phyloP scores from a whole-genome alignment of 192 early-diverging fungal species.

The Rhizoclosmatium globosum region DNA sequence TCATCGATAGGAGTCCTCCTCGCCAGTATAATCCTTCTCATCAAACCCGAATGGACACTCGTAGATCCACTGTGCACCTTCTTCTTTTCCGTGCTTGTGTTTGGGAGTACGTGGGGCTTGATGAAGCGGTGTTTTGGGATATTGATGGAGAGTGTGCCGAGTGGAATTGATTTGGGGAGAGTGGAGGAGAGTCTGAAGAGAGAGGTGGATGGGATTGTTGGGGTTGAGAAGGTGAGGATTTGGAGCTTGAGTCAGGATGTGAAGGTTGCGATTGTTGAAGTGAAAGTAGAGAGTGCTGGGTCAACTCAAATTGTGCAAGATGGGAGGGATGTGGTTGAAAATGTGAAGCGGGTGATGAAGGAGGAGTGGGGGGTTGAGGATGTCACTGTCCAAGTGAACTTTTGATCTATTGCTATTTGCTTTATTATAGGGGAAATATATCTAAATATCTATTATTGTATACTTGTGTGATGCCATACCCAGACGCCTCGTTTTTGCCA shows the following conservation, averaged over 20 bases:
- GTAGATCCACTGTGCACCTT: constrained; percentile 87
- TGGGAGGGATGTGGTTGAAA: not conserved
- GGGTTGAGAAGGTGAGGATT: not conserved
- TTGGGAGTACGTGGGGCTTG: constrained; percentile 72
- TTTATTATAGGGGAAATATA: too few species aligned
- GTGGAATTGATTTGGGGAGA: not conserved
- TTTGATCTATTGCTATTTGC: not conserved
- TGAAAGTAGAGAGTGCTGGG: not conserved
- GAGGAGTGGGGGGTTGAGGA: not conserved
- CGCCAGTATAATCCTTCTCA: constrained; percentile 71
- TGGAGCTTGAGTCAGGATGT: constrained; percentile 11
- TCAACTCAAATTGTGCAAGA: not conserved
- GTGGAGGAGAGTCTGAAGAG: not conserved
- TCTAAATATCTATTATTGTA: too few species aligned
- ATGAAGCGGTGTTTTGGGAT: constrained; percentile 71
- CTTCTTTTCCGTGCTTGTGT: constrained; percentile 78
- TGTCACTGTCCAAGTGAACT: constrained; percentile 2
- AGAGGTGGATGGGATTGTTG: not conserved
- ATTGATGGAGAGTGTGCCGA: constrained; percentile 72
- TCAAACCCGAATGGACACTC: constrained; percentile 64
- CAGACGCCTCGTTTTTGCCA: too few species aligned
- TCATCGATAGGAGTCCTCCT: constrained; percentile 83
- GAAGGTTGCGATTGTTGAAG: not conserved
- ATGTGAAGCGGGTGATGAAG: not conserved
- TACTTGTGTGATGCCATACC: too few species aligned